Base-by-base conservation (phyloP, 495 filamentous ascomycete genomes). In the Lophium mytilinum region DNA sequence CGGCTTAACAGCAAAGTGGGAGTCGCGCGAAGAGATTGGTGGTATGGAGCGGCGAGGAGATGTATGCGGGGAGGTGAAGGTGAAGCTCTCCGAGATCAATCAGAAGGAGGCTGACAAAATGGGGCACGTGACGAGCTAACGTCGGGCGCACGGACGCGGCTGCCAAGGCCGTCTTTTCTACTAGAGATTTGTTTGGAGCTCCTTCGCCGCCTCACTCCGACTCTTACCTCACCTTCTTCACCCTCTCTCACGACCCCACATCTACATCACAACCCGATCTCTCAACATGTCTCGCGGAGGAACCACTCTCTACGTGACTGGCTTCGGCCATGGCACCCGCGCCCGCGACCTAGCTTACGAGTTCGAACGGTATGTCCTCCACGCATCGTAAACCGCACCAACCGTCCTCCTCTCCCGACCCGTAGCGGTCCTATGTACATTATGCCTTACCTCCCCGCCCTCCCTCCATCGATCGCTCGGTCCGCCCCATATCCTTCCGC, bases 301-400 rank as follows among this genome's bases (percentile, higher is more conserved):
- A 52, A 95, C 91, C 41, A 98, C 93, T 34, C 89, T 98, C 55
- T 98, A 98, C 79, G 93, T 96, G 61, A 87, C 81, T 60, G 93
- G 93, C 79, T 99, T 99, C 75, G 93, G 92, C 78, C 92, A 95
- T 73, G 94, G 93, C 69, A 99, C 93, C 72, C 90, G 93, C 78
- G 93, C 93, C 71, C 90, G 94, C 82, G 93, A 99, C 77, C 89
- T 99, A 74, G 93, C 93, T 78, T 97, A 96, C 88, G 93, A 99
- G 82, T 96, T 96, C 87, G 90, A 96, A 88, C 88, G 92, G 94
- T 98, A 94, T 80, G 87, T 90, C 76, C 62, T 61, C 65, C 49
- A 52, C 59, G 65, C 69, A 57, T 66, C 62, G 58, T 57, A 10
- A 65, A 54, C 53, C 52, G 30, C 47, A 55, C 43, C 37, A 21